A percentile compares a stretch with the other conserved stretches of the same genome.
Evolutionary conservation across 306 rosid genomes (phyloP).

Genomic region (Argentina anserina): DNA sequence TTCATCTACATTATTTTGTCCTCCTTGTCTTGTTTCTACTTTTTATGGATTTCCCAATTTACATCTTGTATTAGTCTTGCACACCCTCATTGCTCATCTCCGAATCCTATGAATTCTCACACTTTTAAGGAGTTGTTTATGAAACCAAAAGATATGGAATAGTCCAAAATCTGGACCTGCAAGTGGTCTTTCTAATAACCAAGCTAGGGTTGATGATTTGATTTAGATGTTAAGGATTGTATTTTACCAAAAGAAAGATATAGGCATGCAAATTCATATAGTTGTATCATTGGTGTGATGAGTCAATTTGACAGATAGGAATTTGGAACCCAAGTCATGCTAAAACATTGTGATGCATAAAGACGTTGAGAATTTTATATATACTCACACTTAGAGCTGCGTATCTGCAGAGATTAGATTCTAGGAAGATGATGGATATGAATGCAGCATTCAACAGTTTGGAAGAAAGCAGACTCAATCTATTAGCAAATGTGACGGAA

Average conservation of each 20-base stretch:
- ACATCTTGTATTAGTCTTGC: background rate
- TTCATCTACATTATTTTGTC: background rate
- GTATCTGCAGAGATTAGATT: conserved; percentile 22
- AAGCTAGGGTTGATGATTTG: background rate
- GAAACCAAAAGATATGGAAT: background rate
- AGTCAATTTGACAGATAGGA: background rate
- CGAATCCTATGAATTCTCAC: background rate
- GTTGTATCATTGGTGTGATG: background rate
- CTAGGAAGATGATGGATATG: conserved; percentile 24
- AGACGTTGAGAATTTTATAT: background rate
- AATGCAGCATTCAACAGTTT: conserved; percentile 17
- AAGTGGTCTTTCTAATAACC: background rate
- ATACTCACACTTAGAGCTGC: too few relatives aligned
- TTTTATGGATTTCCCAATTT: background rate
- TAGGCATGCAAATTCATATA: background rate
- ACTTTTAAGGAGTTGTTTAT: background rate
- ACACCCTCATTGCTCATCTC: background rate
- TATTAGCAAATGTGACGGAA: conserved; percentile 21
- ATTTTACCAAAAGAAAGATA: background rate
- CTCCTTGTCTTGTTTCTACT: background rate
- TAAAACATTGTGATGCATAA: background rate
- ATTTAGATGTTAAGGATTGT: background rate
- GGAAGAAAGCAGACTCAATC: conserved; percentile 31
- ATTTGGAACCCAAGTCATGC: background rate
- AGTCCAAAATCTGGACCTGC: background rate